Evolutionary conservation across 1,284 basidiomycete species (phyloP), one percentile per base, ranked within the genome.

Genomic region (Ceratobasidium sp.): DNA sequence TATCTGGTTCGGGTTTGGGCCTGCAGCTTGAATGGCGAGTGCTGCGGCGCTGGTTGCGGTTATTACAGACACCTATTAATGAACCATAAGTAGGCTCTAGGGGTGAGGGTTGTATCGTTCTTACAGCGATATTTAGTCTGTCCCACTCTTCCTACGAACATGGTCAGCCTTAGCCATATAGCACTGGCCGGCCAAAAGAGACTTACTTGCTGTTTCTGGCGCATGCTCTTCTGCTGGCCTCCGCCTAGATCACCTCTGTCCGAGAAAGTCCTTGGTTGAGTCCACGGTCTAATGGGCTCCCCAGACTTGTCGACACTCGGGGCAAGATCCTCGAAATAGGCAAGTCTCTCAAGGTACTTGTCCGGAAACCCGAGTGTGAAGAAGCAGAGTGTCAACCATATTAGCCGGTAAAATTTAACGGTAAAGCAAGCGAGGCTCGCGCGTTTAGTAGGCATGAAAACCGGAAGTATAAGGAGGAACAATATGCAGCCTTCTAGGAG

Each of bases 191-290:
- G 14, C 14, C 23, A 3, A 61, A n/a, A 46, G 18, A 5, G 21
- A 46, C 64, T 67, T 21, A 51, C 64, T 38, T 67, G 64, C 18
- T 67, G 64, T 28, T 67, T 67, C n/a, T 66, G 63, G 1, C 63
- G 63, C 63, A 66, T 66, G n/a, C 49, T 66, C 38, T 66, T 66
- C 33, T 25, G 28, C 18, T 36, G 18, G 38, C 36, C 33, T 28
- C 60, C 60, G 8, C 6, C 18, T n/a, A n/a, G 7, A 21, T 53
- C 49, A 8, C 63, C 63, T 40, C 63, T 49, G 36, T 66, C 63
- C 9, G 63, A 66, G 25, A 66, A 66, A 30, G 49, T 48, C 49
- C 25, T 51, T 5, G 30, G 30, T 36, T 21, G 18, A n/a, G 30
- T 28, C 63, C 63, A 66, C 25, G 33, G 44, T n/a, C 9, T 2